Evolutionary conservation across 352 stramenopile species (phyloP).

Genomic region (Peronospora belbahrii): DNA sequence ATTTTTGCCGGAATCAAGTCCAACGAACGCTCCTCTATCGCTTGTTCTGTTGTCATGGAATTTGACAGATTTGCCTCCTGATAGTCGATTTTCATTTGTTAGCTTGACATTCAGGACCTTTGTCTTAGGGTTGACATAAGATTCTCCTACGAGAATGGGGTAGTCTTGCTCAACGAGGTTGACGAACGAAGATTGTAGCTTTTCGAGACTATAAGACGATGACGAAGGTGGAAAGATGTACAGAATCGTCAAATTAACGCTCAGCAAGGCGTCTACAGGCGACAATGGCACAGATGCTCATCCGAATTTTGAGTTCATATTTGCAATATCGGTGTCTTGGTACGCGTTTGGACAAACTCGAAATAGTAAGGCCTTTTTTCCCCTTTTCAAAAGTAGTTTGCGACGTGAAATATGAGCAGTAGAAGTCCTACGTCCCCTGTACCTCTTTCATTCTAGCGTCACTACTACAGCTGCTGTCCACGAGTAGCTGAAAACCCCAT

Average conservation of each 20-base stretch:
- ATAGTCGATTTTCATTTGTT: background rate
- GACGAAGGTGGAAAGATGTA: conserved; percentile 42
- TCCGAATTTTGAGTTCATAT: conserved; percentile 1
- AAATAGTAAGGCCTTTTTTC: background rate
- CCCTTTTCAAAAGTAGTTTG: too few relatives aligned
- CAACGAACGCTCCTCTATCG: conserved; percentile 22
- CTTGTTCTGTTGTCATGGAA: conserved; percentile 27
- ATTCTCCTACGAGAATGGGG: conserved; percentile 31
- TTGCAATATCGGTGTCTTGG: background rate
- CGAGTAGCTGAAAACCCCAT: too few relatives aligned
- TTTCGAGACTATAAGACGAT: conserved; percentile 30
- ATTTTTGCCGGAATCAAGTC: conserved; percentile 25
- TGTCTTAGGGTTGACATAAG: conserved; percentile 20
- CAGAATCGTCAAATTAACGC: conserved; percentile 38
- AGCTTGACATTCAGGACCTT: conserved; percentile 33
- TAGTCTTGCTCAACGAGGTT: conserved; percentile 40
- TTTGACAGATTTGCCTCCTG: conserved; percentile 13
- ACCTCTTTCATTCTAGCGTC: too few relatives aligned
- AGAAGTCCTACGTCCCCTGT: too few relatives aligned
- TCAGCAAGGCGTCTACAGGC: conserved; percentile 46
- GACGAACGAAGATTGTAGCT: conserved; percentile 29
- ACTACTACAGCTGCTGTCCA: too few relatives aligned
- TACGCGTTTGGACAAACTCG: background rate
- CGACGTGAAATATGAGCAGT: too few relatives aligned
- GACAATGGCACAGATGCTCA: conserved; percentile 23